phyloP scores from a whole-genome alignment of 2,329 filamentous ascomycete genomes.

The Cordyceps fumosorosea region DNA sequence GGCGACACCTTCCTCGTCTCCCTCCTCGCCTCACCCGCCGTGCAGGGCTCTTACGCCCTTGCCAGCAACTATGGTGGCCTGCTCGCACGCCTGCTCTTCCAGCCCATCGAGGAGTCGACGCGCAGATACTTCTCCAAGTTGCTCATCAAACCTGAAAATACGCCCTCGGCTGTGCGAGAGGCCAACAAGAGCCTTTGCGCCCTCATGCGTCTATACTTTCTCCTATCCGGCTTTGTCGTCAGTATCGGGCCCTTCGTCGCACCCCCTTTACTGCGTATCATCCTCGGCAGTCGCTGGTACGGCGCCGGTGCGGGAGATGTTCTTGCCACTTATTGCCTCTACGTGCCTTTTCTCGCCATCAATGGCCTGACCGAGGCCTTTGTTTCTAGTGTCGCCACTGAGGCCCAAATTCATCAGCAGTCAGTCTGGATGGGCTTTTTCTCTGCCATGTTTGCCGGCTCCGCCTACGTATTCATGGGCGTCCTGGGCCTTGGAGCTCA shows the following conservation, averaged over 20 bases:
- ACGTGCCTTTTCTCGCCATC: conserved; percentile 84
- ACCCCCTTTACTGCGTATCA: conserved; percentile 62
- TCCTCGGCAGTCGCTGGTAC: conserved; percentile 74
- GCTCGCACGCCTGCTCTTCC: conserved; percentile 80
- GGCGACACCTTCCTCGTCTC: conserved; percentile 88
- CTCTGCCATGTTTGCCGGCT: conserved; percentile 65
- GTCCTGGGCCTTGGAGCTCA: conserved; percentile 63
- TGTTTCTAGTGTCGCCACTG: conserved; percentile 76
- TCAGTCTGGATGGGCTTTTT: conserved; percentile 80
- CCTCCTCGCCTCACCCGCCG: conserved; percentile 64
- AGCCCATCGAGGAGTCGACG: conserved; percentile 90
- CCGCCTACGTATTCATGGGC: conserved; percentile 70
- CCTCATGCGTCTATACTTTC: conserved; percentile 65
- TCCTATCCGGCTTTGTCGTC: conserved; percentile 64
- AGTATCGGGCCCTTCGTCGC: conserved; percentile 70
- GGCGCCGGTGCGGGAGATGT: conserved; percentile 65
- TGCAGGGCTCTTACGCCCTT: conserved; percentile 87
- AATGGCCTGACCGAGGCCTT: conserved; percentile 93
- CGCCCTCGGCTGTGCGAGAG: conserved; percentile 28
- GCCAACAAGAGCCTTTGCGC: conserved; percentile 49
- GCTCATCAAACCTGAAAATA: conserved; percentile 37
- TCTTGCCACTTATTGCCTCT: conserved; percentile 79
- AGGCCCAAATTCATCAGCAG: conserved; percentile 68
- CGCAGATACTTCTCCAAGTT: conserved; percentile 83
- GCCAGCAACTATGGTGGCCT: conserved; percentile 93